Conservation (phyloP, 2,329 filamentous ascomycete genomes). For the Elsinoe fawcettii region DNA sequence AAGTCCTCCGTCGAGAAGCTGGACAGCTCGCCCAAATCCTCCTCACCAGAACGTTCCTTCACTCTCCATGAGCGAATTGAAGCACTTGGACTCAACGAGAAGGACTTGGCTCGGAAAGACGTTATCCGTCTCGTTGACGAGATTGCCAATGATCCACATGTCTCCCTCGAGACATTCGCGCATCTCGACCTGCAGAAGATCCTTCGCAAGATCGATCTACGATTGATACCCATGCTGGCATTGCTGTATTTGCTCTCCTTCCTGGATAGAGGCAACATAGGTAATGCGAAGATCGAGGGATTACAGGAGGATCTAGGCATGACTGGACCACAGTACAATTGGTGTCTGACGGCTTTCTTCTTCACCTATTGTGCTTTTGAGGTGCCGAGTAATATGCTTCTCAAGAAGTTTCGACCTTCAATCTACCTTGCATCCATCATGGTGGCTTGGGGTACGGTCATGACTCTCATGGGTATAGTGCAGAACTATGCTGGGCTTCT, state of each 20-base stretch:
- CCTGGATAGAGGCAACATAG: slow-evolving; percentile 24
- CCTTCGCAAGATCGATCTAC: slow-evolving; percentile 37
- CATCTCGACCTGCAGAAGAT: slow-evolving; percentile 40
- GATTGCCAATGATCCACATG: slow-evolving; percentile 18
- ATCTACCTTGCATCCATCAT: slow-evolving; percentile 27
- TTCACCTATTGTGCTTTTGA: slow-evolving; percentile 35
- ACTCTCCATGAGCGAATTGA: slow-evolving; percentile 13
- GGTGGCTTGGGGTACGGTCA: slow-evolving; percentile 27
- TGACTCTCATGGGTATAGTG: slow-evolving; percentile 27
- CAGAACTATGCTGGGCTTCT: slow-evolving; percentile 25
- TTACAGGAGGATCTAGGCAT: slow-evolving; percentile 21
- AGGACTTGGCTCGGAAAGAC: slow-evolving; percentile 15
- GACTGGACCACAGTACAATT: slow-evolving; percentile 45
- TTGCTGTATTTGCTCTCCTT: slow-evolving; percentile 30
- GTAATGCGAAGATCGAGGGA: slow-evolving; percentile 26
- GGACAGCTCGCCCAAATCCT: background rate
- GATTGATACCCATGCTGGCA: slow-evolving; percentile 32
- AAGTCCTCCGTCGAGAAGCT: background rate
- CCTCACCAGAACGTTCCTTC: slow-evolving; percentile 6
- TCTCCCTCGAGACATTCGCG: slow-evolving; percentile 29
- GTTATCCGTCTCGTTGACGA: slow-evolving; percentile 17
- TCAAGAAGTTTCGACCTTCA: slow-evolving; percentile 30
- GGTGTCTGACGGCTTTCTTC: slow-evolving; percentile 34
- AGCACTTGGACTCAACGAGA: slow-evolving; percentile 13
- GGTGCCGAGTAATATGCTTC: slow-evolving; percentile 35